A percentile compares a stretch with the other conserved stretches of the same genome.
Evolutionary conservation across 768 basidiomycete species (phyloP).

Genomic region (Pisolithus albus): DNA sequence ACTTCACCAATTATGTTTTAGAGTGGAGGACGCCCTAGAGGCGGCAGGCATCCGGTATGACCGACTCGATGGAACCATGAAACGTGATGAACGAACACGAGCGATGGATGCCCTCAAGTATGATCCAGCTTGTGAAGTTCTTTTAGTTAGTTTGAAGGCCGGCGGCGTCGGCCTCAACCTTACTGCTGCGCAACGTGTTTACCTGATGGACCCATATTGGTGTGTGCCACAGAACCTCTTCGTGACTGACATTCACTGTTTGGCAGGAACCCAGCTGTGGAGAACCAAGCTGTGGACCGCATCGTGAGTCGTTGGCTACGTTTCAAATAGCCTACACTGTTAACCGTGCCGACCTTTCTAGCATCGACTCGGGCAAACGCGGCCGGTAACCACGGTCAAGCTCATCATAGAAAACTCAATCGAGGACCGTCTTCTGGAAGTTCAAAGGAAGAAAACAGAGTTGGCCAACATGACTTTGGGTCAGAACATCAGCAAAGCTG

Average conservation of each 20-base stretch:
- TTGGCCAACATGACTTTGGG: slow-evolving; percentile 92
- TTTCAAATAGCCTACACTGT: not conserved
- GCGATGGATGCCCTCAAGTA: slow-evolving; percentile 91
- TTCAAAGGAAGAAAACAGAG: slow-evolving; percentile 91
- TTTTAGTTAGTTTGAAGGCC: slow-evolving; percentile 92
- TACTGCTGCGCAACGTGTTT: slow-evolving; percentile 88
- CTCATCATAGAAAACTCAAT: slow-evolving; percentile 93
- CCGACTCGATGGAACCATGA: slow-evolving; percentile 96
- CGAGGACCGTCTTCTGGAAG: slow-evolving; percentile 85
- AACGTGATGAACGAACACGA: slow-evolving; percentile 83
- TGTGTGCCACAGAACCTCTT: slow-evolving; percentile 21
- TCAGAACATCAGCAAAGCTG: slow-evolving; percentile 79
- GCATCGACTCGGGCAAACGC: slow-evolving; percentile 95
- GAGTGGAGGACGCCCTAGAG: slow-evolving; percentile 86
- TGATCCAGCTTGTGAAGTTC: slow-evolving; percentile 86
- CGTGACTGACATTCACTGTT: not conserved
- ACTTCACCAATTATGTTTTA: slow-evolving; percentile 19
- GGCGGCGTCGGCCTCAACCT: slow-evolving; percentile 97
- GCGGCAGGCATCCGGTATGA: slow-evolving; percentile 79
- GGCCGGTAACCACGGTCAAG: slow-evolving; percentile 86
- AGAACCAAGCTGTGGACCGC: slow-evolving; percentile 97
- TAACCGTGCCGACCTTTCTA: slow-evolving; percentile 24
- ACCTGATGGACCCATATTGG: slow-evolving; percentile 98
- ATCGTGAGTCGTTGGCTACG: slow-evolving; percentile 53
- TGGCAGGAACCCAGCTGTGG: slow-evolving; percentile 88